Base-by-base conservation (phyloP, 1,139 yeast species). In the Ashbya aceris region DNA sequence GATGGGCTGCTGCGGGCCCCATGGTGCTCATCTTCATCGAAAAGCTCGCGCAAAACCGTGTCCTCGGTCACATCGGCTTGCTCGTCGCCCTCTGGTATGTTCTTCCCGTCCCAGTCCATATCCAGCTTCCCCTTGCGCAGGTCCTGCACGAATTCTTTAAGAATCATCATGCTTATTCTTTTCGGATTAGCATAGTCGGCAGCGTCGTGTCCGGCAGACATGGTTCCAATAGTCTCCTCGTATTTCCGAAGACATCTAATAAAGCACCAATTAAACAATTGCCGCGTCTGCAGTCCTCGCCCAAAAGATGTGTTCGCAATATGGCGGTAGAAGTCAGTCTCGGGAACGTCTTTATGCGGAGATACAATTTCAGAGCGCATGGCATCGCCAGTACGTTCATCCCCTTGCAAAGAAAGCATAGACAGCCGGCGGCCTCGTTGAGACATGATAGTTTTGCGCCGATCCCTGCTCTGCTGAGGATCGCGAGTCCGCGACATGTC, bases 291-390 rank as follows among this genome's bases (percentile, higher is more conserved):
- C 36, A 56, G 43, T 28, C 53, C 49, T 30, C 50, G 50, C 10
- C 55, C 60, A 44, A 53, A 53, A 2, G 58, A 54, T 3, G 51
- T 48, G 40, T 58, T 49, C 2, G 57, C 61, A 28, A 59, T 46
- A 42, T 59, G 61, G 36, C 59, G 53, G 41, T 58, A 59, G 37
- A 57, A 59, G 39, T 58, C 60, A 14, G 52, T 49, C 32, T 53
- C 59, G 1, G 62, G 61, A 2, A 59, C 54, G 39, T 59, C 62
- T 28, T 49, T 49, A 43, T 59, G 62, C 8, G 64, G 64, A 4
- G 62, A 54, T 7, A 56, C 47, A 11, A 57, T 50, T 13, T 47
- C 49, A 28, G 44, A 40, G 6, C 14, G 20, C 37, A 34, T 34
- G 3, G 14, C 37, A 13, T 45, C 48, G 5, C 48, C 51, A 27